phyloP scores from a whole-genome alignment of 106 monocot genomes.

The Xerophyta viscosa region DNA sequence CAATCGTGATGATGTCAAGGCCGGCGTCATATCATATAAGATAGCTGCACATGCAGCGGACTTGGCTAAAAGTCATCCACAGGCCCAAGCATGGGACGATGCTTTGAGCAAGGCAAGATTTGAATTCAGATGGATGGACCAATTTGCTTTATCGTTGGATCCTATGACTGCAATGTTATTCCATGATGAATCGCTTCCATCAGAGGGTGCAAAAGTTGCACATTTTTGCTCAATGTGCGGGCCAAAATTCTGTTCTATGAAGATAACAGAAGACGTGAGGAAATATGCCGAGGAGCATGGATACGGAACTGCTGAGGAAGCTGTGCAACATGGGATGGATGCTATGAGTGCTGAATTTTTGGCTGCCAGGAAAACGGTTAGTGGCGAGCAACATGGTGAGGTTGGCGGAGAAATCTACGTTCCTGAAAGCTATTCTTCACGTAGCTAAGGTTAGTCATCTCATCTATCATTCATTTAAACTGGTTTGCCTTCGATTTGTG shows the following conservation, averaged over 20 bases:
- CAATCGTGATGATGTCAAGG: conserved; percentile 93
- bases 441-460: conserved; percentile 31
- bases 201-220: conserved; percentile 92
- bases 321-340: conserved; percentile 77
- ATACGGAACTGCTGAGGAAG: conserved; percentile 87
- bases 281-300: conserved; percentile 95
- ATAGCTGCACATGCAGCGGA: conserved; percentile 98
- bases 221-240: conserved; percentile 99
- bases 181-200: conserved; percentile 92
- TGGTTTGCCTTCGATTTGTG: no score
- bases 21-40: conserved; percentile 91
- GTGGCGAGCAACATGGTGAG: conserved; percentile 93
- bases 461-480: not conserved
- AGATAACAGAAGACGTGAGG: conserved; percentile 93
- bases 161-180: conserved; percentile 94
- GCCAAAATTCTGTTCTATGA: conserved; percentile 98
- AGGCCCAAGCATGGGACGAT: conserved; percentile 95
- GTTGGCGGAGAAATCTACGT: conserved; percentile 96
- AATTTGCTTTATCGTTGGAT: conserved; percentile 89
- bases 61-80: conserved; percentile 73
- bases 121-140: conserved; percentile 99
- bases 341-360: conserved; percentile 92
- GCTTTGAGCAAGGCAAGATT: conserved; percentile 93
- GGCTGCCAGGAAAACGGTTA: conserved; percentile 82
- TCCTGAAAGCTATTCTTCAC: conserved; percentile 54